A percentile compares a stretch with the other conserved stretches of the same genome.
Evolutionary conservation across 257 asterid species (phyloP).

Genomic region (Capsicum baccatum): DNA sequence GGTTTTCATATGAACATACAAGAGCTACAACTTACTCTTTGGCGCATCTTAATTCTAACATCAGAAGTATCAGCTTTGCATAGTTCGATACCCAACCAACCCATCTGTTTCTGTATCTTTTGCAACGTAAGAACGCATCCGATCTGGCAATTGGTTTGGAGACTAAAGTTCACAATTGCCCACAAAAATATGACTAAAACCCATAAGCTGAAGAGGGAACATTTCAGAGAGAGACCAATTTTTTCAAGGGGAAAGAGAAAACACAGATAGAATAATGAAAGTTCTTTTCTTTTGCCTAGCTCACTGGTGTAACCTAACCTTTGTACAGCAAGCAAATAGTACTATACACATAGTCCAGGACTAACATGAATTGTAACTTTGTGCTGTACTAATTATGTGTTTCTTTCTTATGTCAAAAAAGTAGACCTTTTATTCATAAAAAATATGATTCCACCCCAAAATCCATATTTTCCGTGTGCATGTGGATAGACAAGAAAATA

Average conservation of each 20-base stretch:
- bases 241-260: neutral
- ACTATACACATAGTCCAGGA: neutral
- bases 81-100: neutral
- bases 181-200: neutral
- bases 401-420: neutral
- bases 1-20: slow-evolving; percentile 39
- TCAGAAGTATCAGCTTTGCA: neutral
- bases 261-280: neutral
- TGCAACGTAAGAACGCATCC: neutral
- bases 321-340: neutral
- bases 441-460: neutral
- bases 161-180: neutral
- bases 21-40: slow-evolving; percentile 45
- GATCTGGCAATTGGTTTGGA: neutral
- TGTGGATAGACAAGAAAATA: neutral
- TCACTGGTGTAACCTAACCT: neutral
- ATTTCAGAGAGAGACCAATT: neutral
- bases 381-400: neutral
- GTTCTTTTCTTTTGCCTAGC: neutral
- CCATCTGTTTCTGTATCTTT: neutral
- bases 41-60: neutral
- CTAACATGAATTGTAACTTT: neutral
- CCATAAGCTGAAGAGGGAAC: neutral
- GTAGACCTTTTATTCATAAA: neutral
- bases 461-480: neutral